These are phyloP conservation scores for Fomes fomentarius DNA, from an alignment of 1,284 basidiomycete genomes.

Conservation along the genomic window DNA sequence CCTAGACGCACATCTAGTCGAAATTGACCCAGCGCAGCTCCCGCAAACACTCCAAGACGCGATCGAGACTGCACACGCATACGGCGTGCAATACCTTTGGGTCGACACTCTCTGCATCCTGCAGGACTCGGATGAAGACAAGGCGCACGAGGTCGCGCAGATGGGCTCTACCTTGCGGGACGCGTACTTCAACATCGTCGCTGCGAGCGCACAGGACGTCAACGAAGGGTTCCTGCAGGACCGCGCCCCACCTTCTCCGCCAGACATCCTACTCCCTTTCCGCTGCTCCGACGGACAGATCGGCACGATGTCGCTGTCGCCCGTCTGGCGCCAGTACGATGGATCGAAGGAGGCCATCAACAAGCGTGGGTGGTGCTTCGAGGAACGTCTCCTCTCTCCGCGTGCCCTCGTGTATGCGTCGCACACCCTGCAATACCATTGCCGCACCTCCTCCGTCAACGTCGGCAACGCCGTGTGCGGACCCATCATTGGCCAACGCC, in stretches of 20 bases:
- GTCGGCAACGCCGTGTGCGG: slow-evolving; percentile 15
- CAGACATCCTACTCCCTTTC: slow-evolving; percentile 11
- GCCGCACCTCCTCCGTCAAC: slow-evolving; percentile 11
- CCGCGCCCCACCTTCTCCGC: neutral
- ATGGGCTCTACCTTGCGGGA: slow-evolving; percentile 2
- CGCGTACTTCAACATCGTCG: slow-evolving; percentile 17
- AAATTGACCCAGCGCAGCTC: neutral
- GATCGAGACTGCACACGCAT: slow-evolving; percentile 8
- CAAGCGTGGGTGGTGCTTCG: slow-evolving; percentile 19
- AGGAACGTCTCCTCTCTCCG: slow-evolving; percentile 16
- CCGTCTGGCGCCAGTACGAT: slow-evolving; percentile 12
- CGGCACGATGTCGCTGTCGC: slow-evolving; percentile 11
- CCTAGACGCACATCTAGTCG: slow-evolving; percentile 2
- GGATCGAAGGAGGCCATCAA: slow-evolving; percentile 9
- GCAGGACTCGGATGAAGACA: slow-evolving; percentile 11
- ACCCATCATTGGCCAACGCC: neutral
- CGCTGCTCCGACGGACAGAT: slow-evolving; percentile 4
- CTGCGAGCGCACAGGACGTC: slow-evolving; percentile 5
- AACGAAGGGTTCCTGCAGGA: slow-evolving; percentile 13
- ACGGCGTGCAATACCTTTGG: slow-evolving; percentile 16
- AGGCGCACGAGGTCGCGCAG: slow-evolving; percentile 3
- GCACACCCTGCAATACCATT: slow-evolving; percentile 19
- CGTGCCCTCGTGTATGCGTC: slow-evolving; percentile 18
- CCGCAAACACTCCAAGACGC: slow-evolving; percentile 15
- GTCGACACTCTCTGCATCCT: slow-evolving; percentile 11